These are phyloP conservation scores for Glycyrrhiza uralensis DNA, from an alignment of 306 rosid genomes.

Conservation along the genomic window DNA sequence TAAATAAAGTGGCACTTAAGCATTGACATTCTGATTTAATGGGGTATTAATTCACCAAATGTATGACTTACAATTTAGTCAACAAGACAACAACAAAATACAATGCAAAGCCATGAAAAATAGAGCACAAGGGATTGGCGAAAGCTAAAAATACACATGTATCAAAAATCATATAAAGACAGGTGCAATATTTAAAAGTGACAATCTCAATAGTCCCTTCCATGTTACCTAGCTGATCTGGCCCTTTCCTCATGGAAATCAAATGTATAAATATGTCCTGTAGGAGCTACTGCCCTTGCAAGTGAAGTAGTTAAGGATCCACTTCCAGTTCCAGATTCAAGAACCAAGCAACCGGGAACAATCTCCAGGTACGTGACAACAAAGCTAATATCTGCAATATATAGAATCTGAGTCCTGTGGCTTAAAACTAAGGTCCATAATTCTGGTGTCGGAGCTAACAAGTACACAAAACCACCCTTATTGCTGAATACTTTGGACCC, in stretches of 20 bases:
- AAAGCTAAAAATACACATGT: not conserved
- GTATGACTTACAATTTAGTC: not conserved
- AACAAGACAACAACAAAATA: not conserved
- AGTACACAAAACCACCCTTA: slow-evolving; percentile 76
- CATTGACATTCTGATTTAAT: not conserved
- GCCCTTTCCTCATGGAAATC: slow-evolving; percentile 29
- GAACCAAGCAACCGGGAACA: slow-evolving; percentile 81
- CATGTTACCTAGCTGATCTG: slow-evolving; percentile 25
- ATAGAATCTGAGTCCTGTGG: slow-evolving; percentile 87
- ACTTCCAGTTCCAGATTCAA: slow-evolving; percentile 90
- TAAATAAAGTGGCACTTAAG: not conserved
- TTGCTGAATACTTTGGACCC: slow-evolving; percentile 77
- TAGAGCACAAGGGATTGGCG: not conserved
- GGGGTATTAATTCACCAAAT: not conserved
- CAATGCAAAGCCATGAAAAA: not conserved
- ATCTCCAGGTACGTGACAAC: slow-evolving; percentile 68
- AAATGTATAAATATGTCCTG: slow-evolving; percentile 46
- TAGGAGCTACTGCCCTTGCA: slow-evolving; percentile 82
- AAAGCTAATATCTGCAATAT: slow-evolving; percentile 81
- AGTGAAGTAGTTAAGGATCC: slow-evolving; percentile 85
- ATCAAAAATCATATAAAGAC: not conserved
- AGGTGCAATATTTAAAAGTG: not conserved
- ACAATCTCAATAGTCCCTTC: not conserved
- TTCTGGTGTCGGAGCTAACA: slow-evolving; percentile 83
- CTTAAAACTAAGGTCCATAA: slow-evolving; percentile 82